Conservation (phyloP, 371 early-diverging fungal species). For the Mucor irregularis region DNA sequence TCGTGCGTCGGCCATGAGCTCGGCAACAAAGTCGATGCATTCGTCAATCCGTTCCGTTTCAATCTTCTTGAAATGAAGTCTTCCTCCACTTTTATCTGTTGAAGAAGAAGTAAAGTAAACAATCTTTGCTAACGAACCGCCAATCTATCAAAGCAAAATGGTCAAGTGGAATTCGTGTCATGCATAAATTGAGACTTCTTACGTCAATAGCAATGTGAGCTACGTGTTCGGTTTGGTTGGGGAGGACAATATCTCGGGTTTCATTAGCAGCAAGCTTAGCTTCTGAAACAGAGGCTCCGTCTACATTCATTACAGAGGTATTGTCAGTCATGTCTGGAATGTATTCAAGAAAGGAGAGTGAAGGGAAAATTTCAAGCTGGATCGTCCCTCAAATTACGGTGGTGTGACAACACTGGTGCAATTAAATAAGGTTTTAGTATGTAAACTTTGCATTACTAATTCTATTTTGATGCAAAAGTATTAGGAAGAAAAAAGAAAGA, state of each 20-base stretch:
- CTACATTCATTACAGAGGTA: slow-evolving; percentile 57
- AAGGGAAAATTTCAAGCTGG: not conserved
- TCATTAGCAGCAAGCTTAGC: slow-evolving; percentile 55
- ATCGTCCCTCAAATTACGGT: no score
- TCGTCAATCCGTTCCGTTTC: slow-evolving; percentile 91
- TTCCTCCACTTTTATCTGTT: slow-evolving; percentile 70
- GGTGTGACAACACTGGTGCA: no score
- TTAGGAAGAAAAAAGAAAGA: no score
- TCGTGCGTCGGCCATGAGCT: slow-evolving; percentile 62
- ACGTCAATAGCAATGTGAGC: slow-evolving; percentile 93
- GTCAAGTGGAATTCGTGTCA: not conserved
- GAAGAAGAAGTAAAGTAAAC: slow-evolving; percentile 82
- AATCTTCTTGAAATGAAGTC: slow-evolving; percentile 91
- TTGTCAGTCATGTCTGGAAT: not conserved
- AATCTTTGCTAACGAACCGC: slow-evolving; percentile 93
- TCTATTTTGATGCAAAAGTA: no score
- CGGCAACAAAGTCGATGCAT: slow-evolving; percentile 83
- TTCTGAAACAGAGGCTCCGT: slow-evolving; percentile 70
- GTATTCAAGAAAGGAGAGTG: not conserved
- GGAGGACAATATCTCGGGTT: slow-evolving; percentile 82
- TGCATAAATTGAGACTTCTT: slow-evolving; percentile 19
- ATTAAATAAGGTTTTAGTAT: no score
- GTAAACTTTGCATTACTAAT: no score
- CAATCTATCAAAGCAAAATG: slow-evolving; percentile 56
- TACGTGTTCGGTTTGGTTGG: slow-evolving; percentile 84